Conservation (phyloP, 257 asterid species). For the Echites panduratus region DNA sequence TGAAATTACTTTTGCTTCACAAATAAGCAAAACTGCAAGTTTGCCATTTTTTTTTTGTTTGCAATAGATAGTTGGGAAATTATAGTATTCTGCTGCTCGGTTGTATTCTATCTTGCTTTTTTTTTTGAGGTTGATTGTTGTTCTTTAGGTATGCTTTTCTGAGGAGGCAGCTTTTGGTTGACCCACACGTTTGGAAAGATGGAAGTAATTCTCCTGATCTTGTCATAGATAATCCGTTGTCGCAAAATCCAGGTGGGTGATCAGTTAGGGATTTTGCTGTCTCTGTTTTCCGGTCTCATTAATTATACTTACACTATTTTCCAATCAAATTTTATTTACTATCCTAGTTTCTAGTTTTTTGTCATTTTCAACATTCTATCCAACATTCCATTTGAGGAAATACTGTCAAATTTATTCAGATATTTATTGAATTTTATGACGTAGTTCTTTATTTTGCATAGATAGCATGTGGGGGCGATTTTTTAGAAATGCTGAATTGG, state of each 20-base stretch:
- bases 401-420: not conserved
- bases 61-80: not conserved
- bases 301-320: no score
- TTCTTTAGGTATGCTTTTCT: constrained; percentile 69
- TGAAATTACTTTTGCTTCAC: not conserved
- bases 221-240: constrained; percentile 86
- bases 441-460: constrained; percentile 21
- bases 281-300: not conserved
- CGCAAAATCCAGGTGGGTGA: constrained; percentile 75
- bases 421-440: not conserved
- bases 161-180: constrained; percentile 85
- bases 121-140: constrained; percentile 1
- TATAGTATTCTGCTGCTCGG: no score
- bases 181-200: constrained; percentile 75
- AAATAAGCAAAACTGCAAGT: not conserved
- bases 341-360: not conserved
- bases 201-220: constrained; percentile 68
- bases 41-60: not conserved
- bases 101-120: not conserved
- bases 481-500: constrained; percentile 88
- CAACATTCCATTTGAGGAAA: not conserved
- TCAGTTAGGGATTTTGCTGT: not conserved
- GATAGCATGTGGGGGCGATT: constrained; percentile 99
- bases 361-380: not conserved
- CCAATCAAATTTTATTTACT: not conserved